Evolutionary conservation across 169 alveolate species (phyloP), one percentile per base, ranked within the genome.

Genomic region (Plasmodium cynomolgi): DNA sequence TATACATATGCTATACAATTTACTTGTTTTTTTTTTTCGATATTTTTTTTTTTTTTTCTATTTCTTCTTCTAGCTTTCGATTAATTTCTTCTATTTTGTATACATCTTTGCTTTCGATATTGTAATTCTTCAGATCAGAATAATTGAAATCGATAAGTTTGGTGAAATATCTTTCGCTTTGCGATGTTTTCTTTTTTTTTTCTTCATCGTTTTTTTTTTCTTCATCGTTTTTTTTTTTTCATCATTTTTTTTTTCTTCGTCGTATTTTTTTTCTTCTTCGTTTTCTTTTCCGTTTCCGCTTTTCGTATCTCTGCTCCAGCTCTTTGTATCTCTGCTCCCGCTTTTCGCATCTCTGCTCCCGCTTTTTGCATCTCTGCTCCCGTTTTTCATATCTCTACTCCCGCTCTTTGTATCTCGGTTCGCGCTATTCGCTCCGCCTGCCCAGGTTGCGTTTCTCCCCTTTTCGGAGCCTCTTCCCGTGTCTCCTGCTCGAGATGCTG

Each of bases 31-130:
- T 90, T 90, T 31, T 90, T 90, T 74, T 90, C 91, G 1, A 90
- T 74, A 29, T 68, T 44, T 39, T 26, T 44, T 90, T 90, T 90
- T 71, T 90, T 81, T 90, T 81, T 3, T 29, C 83, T 17, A 80
- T 90, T 26, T 90, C 94, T 34, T 41, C 94, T 68, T 90, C 91
- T 13, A 90, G 39, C 50, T 90, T 80, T 62, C 91, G 44, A 68
- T 90, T 90, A 0, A 90, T 62, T 17, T 90, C 94, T 68, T 90
- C 94, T 29, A 90, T 90, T 31, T 90, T 90, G 73, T 90, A 81
- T 1, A 90, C 58, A 68, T 90, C 94, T 26, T 90, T 90, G 47
- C 84, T 90, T 81, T 90, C 94, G 73, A 90, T 90, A 23, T 90
- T 80, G 15, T 26, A 68, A 39, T 90, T 81, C 68, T 90, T 90